A percentile compares a stretch with the other conserved stretches of the same genome.
Conservation (phyloP, 805 yeast species). For the Candida vartiovaarae region DNA sequence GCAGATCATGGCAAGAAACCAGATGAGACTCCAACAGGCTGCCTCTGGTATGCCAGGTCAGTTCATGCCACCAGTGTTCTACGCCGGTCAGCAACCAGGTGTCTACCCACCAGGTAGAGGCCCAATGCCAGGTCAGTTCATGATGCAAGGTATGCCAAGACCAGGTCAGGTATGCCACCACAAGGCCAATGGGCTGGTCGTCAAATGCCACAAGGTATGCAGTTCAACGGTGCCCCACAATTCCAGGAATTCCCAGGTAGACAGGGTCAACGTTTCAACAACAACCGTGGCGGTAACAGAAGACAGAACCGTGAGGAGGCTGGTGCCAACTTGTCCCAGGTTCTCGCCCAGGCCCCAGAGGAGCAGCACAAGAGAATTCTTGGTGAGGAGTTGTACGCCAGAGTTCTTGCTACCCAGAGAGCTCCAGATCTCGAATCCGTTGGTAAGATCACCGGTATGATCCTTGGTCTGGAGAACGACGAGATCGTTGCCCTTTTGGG, state of each 20-base stretch:
- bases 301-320: conserved; percentile 29
- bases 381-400: conserved; percentile 96
- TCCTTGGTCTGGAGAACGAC: conserved; percentile 87
- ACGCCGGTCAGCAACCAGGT: conserved; percentile 55
- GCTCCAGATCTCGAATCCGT: conserved; percentile 92
- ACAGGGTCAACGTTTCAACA: conserved; percentile 35
- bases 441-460: conserved; percentile 98
- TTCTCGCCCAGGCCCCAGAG: conserved; percentile 59
- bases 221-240: conserved; percentile 71
- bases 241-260: conserved; percentile 56
- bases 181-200: conserved; percentile 56
- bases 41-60: conserved; percentile 86
- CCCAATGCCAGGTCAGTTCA: conserved; percentile 74
- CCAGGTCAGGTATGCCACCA: conserved; percentile 39
- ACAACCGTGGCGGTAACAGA: conserved; percentile 35
- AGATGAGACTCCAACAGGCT: conserved; percentile 96
- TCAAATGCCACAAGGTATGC: conserved; percentile 67
- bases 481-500: conserved; percentile 86
- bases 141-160: conserved; percentile 63
- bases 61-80: conserved; percentile 77
- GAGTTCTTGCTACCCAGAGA: conserved; percentile 79
- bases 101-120: conserved; percentile 85
- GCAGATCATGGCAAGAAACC: conserved; percentile 97
- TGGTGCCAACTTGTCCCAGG: conserved; percentile 45
- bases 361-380: conserved; percentile 95